Base-by-base conservation (phyloP, 2,329 filamentous ascomycete genomes). In the Pestalotiopsis sp. region DNA sequence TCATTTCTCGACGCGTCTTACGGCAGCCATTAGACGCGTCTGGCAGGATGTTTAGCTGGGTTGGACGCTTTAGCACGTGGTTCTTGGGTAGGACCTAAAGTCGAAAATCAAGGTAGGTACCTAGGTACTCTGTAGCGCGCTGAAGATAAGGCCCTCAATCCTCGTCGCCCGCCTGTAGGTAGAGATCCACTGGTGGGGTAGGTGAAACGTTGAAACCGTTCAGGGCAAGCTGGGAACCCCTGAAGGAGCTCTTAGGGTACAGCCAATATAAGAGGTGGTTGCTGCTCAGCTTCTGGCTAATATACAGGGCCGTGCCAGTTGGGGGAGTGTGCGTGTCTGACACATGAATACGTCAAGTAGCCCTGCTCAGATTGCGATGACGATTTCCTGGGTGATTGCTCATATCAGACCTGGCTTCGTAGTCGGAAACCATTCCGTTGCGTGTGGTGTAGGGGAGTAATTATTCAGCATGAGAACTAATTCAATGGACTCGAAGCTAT, bases 131-230 rank as follows among this genome's bases (percentile, higher is more conserved):
- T 27, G 27, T 36, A 36, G 31, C 31, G 31, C 31, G 31, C 31
- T 36, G 31, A 9, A 36, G 31, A 36, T 36, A 36, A 36, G 7
- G 31, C 31, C 7, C 31, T 7, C 31, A 36, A 23, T 23, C 57
- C 23, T 59, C 9, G 20, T 4, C n/a, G 4, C 27, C 9, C 14
- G 20, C 13, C 59, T 36, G 31, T 36, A 36, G 23, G 23, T 23
- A 23, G 17, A 17, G 45, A 52, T 17, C 59, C 11, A 20, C 27
- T 38, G 31, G 59, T 36, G 27, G 59, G 59, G 59, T 36, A 17
- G 45, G 45, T 36, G 59, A 62, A 39, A 62, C 59, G 31, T 62
- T 36, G 59, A 62, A 62, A 62, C 59, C 31, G 59, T 62, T 62
- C 59, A 52, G 45, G 45, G 17, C 45, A 23, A 52, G 45, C 45